Conservation (phyloP, 441 rosid species). For the Rhodomyrtus psidioides region DNA sequence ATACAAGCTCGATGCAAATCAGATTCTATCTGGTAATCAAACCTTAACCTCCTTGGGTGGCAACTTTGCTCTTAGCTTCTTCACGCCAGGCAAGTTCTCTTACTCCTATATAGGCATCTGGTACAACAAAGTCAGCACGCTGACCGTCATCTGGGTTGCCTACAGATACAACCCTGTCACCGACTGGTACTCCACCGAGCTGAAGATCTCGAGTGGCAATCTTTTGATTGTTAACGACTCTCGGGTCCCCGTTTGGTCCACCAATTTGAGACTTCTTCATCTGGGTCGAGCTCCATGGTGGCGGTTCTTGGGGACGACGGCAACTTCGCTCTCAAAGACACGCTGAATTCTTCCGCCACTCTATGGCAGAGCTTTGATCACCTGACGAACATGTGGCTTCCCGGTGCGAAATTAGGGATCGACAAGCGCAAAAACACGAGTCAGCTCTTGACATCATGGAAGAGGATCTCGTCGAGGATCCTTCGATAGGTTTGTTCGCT, state of each 20-base stretch:
- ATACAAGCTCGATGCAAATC: not conserved
- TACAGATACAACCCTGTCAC: slow-evolving; percentile 5
- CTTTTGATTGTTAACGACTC: slow-evolving; percentile 33
- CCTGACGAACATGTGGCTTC: slow-evolving; percentile 58
- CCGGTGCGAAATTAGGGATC: slow-evolving; percentile 42
- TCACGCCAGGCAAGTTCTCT: not conserved
- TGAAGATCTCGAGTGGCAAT: slow-evolving; percentile 27
- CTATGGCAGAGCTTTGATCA: slow-evolving; percentile 46
- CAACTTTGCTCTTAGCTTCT: slow-evolving; percentile 4
- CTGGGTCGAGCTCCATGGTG: slow-evolving; percentile 10
- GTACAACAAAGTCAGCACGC: not conserved
- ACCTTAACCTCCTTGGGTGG: not conserved
- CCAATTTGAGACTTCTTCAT: slow-evolving; percentile 22
- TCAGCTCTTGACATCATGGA: slow-evolving; percentile 55
- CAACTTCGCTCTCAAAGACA: slow-evolving; percentile 43
- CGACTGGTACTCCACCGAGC: slow-evolving; percentile 10
- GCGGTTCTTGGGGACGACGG: slow-evolving; percentile 51
- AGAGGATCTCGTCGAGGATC: slow-evolving; percentile 38
- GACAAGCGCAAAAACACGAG: slow-evolving; percentile 25
- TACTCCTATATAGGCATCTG: slow-evolving; percentile 4
- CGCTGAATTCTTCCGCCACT: slow-evolving; percentile 7
- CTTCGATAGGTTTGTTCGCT: slow-evolving; percentile 69
- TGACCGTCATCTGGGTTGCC: slow-evolving; percentile 2
- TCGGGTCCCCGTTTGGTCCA: slow-evolving; percentile 32
- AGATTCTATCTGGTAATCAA: not conserved